Base-by-base conservation (phyloP, 495 filamentous ascomycete species). In the Daldinia loculata region DNA sequence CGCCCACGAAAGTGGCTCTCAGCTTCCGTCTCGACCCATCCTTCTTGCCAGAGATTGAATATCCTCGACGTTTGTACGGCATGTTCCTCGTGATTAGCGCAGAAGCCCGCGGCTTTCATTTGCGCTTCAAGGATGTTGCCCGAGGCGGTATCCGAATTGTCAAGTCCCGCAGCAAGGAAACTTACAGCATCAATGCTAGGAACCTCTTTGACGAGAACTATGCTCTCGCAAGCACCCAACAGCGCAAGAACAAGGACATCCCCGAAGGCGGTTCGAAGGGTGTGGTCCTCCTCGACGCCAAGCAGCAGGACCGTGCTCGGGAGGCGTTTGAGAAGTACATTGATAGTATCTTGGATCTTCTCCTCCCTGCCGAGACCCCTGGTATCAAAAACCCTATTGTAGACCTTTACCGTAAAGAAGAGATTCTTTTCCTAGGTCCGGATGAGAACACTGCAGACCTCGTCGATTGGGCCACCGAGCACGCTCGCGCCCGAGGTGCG, bases 231-330 rank as follows among this genome's bases (percentile, higher is more conserved):
- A 98, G 95, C 80, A 99, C 95, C 0, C 95, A 99, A 80, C 96
- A 98, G 84, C 92, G 96, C 75, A 99, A 99, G 88, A 99, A 99
- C 85, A 99, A 99, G 84, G 95, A 99, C 75, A 99, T 99, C 45
- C 95, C 95, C n/a, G 95, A 99, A 84, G 95, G 95, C 59, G 95
- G 95, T 63, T 95, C 95, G 59, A 99, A 99, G 84, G 95, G 95
- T 80, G 95, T 99, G 56, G 95, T 99, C 61, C 89, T 99, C 32
- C 88, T 99, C 30, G 95, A 98, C 80, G 89, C 93, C 36, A 87
- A 92, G 70, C 93, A 98, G 79, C 95, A 99, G 79, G 93, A 98
- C 81, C 96, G 94, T 82, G 90, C 88, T 19, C 86, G 84, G 45
- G 93, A 95, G 59, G 95, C 95, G 15, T 99, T 99, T 77, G 94